A percentile compares a stretch with the other conserved stretches of the same genome.
Conservation (phyloP, 148 eudicot species). For the Simmondsia chinensis region DNA sequence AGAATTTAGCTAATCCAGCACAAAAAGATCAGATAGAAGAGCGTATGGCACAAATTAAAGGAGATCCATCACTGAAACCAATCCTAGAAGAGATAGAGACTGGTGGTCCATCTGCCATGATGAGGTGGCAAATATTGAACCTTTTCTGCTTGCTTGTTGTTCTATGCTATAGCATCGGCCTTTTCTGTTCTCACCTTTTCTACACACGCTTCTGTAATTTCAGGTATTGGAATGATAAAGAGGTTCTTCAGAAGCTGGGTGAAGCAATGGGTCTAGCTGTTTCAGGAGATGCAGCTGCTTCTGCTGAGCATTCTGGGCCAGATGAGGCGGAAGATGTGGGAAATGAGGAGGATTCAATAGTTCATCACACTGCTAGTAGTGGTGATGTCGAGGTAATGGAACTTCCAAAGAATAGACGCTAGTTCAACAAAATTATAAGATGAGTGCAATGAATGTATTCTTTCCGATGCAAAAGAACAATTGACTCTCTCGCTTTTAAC, state of each 20-base stretch:
- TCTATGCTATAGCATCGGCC: neutral
- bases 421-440: too few species aligned
- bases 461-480: too few species aligned
- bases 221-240: conserved; percentile 97
- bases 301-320: conserved; percentile 38
- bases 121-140: conserved; percentile 41
- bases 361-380: conserved; percentile 89
- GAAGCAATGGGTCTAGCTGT: conserved; percentile 94
- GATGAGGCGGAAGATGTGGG: conserved; percentile 70
- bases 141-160: neutral
- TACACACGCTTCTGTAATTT: neutral
- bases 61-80: conserved; percentile 90
- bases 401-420: too few species aligned
- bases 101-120: conserved; percentile 99
- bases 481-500: too few species aligned
- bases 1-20: conserved; percentile 72
- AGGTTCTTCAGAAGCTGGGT: conserved; percentile 83
- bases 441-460: too few species aligned
- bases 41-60: conserved; percentile 80
- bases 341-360: conserved; percentile 87
- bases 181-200: neutral
- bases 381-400: conserved; percentile 82
- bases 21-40: conserved; percentile 75
- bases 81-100: conserved; percentile 87
- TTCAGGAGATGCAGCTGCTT: conserved; percentile 48